These are phyloP conservation scores for Metarhizium brunneum DNA, from an alignment of 2,329 filamentous ascomycete genomes.

Conservation along the genomic window DNA sequence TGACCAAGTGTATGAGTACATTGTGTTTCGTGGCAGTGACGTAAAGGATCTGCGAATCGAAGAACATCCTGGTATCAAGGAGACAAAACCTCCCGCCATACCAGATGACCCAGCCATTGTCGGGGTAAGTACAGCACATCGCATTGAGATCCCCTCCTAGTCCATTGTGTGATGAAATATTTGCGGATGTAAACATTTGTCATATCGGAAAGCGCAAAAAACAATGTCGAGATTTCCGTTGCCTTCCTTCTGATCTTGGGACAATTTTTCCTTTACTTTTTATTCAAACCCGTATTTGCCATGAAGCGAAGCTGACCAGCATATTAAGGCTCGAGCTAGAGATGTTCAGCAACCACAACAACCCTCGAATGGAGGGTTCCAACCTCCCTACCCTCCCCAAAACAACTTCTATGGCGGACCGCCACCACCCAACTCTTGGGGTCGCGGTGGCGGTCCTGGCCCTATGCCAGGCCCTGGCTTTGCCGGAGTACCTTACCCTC, in stretches of 20 bases:
- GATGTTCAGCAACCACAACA: constrained; percentile 23
- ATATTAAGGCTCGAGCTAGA: constrained; percentile 29
- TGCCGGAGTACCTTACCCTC: constrained; percentile 69
- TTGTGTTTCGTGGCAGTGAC: constrained; percentile 95
- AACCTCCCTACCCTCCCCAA: constrained; percentile 31
- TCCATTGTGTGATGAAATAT: constrained; percentile 84
- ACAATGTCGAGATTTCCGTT: constrained; percentile 98
- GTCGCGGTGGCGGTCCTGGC: constrained; percentile 40
- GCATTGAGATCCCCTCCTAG: neutral
- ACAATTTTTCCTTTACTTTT: constrained; percentile 3
- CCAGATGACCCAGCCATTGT: constrained; percentile 95
- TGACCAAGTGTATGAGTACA: constrained; percentile 92
- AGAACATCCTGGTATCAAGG: constrained; percentile 64
- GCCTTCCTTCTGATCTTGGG: constrained; percentile 92
- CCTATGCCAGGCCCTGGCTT: constrained; percentile 52
- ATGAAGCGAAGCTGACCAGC: constrained; percentile 13
- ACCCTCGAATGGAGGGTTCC: constrained; percentile 28
- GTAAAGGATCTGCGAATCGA: constrained; percentile 97
- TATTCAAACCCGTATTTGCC: neutral
- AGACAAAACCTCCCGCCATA: constrained; percentile 66
- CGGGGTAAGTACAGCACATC: constrained; percentile 61
- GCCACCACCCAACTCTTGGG: constrained; percentile 46
- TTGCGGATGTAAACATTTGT: constrained; percentile 87
- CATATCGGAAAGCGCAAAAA: constrained; percentile 87
- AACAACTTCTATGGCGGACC: constrained; percentile 39